A percentile compares a stretch with the other conserved stretches of the same genome.
Evolutionary conservation across 2,329 filamentous ascomycete genomes (phyloP).

Genomic region (Elsinoe australis): DNA sequence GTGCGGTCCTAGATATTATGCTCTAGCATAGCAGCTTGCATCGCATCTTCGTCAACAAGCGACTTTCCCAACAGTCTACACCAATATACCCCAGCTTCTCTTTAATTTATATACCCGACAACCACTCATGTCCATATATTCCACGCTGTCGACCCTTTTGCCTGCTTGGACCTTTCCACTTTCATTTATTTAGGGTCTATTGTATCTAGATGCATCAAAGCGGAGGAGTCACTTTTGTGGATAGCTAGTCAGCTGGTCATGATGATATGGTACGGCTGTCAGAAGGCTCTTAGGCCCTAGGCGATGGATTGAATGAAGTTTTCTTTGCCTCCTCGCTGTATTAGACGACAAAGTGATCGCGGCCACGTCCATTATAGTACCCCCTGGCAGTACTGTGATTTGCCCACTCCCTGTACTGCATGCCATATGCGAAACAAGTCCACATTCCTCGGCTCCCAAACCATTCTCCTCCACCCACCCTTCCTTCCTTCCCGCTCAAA

Average conservation of each 20-base stretch:
- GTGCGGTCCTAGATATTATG: not conserved
- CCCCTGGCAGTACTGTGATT: not conserved
- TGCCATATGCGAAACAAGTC: no score
- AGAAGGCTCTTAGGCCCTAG: conserved; percentile 7
- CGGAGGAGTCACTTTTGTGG: not conserved
- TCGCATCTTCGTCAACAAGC: not conserved
- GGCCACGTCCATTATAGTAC: not conserved
- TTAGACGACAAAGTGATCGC: no score
- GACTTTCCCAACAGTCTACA: conserved; percentile 6
- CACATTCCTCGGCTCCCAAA: no score
- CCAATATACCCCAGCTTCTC: conserved; percentile 14
- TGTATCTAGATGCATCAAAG: conserved; percentile 1
- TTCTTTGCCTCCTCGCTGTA: not conserved
- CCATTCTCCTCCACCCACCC: no score
- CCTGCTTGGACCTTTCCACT: no score
- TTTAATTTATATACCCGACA: conserved; percentile 8
- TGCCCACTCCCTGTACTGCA: no score
- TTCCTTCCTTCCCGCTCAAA: no score
- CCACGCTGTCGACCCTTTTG: no score
- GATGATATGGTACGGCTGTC: no score
- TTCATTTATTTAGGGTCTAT: not conserved
- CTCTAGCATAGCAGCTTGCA: not conserved
- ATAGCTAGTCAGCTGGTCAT: not conserved
- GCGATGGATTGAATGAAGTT: not conserved
- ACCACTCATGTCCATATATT: no score